These are phyloP conservation scores for Planoprotostelium fungivorum DNA, from an alignment of 78 protist genomes.

Conservation along the genomic window DNA sequence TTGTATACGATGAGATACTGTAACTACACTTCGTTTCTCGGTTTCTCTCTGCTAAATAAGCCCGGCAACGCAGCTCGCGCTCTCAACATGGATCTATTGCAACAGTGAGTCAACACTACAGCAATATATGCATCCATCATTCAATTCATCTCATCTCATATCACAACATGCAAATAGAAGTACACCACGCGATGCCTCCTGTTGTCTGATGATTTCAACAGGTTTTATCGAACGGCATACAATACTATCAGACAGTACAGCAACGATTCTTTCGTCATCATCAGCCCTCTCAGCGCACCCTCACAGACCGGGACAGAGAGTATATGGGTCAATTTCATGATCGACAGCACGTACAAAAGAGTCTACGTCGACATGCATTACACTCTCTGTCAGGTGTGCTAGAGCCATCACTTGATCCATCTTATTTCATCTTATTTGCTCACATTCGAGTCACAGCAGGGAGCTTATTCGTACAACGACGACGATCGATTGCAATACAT, in stretches of 20 bases:
- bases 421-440: no score
- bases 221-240: neutral
- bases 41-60: neutral
- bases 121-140: no score
- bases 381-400: no score
- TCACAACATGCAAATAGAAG: neutral
- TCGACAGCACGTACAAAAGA: neutral
- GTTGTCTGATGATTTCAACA: no score
- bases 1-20: neutral
- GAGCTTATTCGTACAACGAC: neutral
- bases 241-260: neutral
- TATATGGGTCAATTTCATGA: neutral
- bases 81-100: no score
- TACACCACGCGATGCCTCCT: no score
- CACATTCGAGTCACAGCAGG: no score
- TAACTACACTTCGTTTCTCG: neutral
- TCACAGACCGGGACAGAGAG: neutral
- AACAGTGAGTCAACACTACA: no score
- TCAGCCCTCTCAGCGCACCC: neutral
- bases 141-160: no score
- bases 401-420: no score
- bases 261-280: neutral
- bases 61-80: neutral
- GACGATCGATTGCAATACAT: neutral
- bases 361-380: neutral